Base-by-base conservation (phyloP, 1,284 basidiomycete genomes). In the Melampsora americana region DNA sequence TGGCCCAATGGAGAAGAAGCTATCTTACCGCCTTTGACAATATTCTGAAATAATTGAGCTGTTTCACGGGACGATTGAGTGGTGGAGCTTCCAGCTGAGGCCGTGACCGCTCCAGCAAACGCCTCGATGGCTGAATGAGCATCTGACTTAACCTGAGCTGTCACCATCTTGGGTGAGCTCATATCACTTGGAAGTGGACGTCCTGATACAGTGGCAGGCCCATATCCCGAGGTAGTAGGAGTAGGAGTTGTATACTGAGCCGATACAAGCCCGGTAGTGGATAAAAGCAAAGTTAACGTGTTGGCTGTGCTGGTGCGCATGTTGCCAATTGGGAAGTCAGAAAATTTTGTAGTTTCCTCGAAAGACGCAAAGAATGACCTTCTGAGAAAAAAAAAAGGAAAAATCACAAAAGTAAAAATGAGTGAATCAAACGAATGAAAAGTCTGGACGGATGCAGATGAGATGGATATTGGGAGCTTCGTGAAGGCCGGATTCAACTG, bases 1-100 rank as follows among this genome's bases (percentile, higher is more conserved):
- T 62, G 35, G 9, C 35, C 3, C 35, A 9, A 53, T 20, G 50
- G 18, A 5, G 5, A 53, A 53, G 23, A 53, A 4, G 23, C 23
- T 6, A 39, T 14, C 64, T 67, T 48, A 75, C 73, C 73, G 59
- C 73, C 73, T 75, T 75, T 75, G 2, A 75, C 73, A 69, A 75
- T 68, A 9, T 50, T 62, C 5, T 46, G 48, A 16, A 75, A 75
- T 5, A 75, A 26, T 30, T 69, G 50, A 46, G 73, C 73, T 9
- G 73, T 75, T 69, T 75, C 73, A 12, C 39, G 50, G 14, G 73
- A 48, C n/a, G 73, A 75, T 69, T 75, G 73, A 12, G 73, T 75
- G 20, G 71, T 67, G 23, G 71, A 74, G 39, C 66, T 74, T 2
- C 71, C 71, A 0, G 53, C 18, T 3, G 64, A 18, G 30, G 20